Evolutionary conservation across 106 monocot genomes (phyloP), one percentile per base, ranked within the genome.

Genomic region (Acanthochlamys bracteata): DNA sequence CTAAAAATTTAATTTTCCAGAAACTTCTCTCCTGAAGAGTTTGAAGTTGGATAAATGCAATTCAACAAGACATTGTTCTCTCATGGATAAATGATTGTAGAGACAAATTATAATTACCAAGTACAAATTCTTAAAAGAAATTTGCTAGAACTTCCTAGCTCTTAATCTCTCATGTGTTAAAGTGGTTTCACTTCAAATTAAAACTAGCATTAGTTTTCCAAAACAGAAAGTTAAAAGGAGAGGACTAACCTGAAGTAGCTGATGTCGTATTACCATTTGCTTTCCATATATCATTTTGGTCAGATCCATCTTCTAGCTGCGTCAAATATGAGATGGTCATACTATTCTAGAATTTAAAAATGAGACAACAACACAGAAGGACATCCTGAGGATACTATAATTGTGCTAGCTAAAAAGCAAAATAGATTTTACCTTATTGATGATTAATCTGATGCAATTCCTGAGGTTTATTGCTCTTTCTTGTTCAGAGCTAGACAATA

Each of bases 341-440:
- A 39, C 53, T 63, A 42, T 58, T 73, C 25, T 69, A 54, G 69
- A 71, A 51, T 25, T 25, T 7, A 39, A 69, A 75, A 72, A 66
- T 61, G 42, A 71, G 53, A 45, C 3, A 59, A 39, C 10, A 52
- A 70, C 24, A 60, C 16, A 67, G 41, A 39, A 39, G 33, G 33
- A 33, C 4, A 6, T 33, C 6, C 24, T n/a, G 23, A 60, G 49
- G 21, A 49, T 24, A n/a, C 42, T 26, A 41, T 20, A 52, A 43
- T 65, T 27, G 8, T 24, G 46, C 25, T n/a, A 12, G 43, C 3
- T 40, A 41, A 4, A 16, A n/a, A n/a, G n/a, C n/a, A n/a, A n/a
- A n/a, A n/a, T n/a, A n/a, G n/a, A 16, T 66, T 54, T 55, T 75
- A 93, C 93, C 93, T 82, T 93, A 19, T 24, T 63, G 54, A 85